phyloP scores from a whole-genome alignment of 768 basidiomycete species.

The Mycena vitilis region DNA sequence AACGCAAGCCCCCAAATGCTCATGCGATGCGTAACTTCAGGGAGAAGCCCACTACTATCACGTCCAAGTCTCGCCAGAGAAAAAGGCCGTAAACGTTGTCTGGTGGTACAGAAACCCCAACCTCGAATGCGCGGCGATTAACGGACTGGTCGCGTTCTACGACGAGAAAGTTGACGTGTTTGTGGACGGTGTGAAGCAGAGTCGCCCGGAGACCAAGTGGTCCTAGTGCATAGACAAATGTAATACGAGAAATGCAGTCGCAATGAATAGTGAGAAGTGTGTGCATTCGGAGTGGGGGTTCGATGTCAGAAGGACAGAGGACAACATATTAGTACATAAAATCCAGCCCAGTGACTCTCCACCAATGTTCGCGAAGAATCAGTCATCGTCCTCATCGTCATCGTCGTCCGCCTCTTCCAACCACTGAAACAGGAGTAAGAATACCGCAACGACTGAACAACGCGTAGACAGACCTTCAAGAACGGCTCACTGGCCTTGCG shows the following conservation, averaged over 20 bases:
- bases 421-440: conserved; percentile 64
- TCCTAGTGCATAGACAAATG: conserved; percentile 15
- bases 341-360: not conserved
- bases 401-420: conserved; percentile 90
- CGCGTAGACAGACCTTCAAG: conserved; percentile 72
- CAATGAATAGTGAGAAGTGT: conserved; percentile 10
- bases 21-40: conserved; percentile 45
- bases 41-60: conserved; percentile 71
- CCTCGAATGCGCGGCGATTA: conserved; percentile 61
- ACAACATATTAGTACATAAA: conserved; percentile 22
- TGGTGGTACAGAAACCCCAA: conserved; percentile 74
- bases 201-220: conserved; percentile 43
- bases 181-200: conserved; percentile 68
- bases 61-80: conserved; percentile 57
- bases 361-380: not conserved
- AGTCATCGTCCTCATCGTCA: conserved; percentile 53
- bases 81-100: conserved; percentile 60
- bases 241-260: not conserved
- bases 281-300: conserved; percentile 34
- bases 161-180: conserved; percentile 78
- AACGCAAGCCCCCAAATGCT: not conserved
- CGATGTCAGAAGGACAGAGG: conserved; percentile 10
- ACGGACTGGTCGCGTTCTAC: conserved; percentile 68
- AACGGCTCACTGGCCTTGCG: conserved; percentile 96
- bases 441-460: conserved; percentile 6